Evolutionary conservation across 129 eudicot species (phyloP).

Genomic region (Flaveria trinervia): DNA sequence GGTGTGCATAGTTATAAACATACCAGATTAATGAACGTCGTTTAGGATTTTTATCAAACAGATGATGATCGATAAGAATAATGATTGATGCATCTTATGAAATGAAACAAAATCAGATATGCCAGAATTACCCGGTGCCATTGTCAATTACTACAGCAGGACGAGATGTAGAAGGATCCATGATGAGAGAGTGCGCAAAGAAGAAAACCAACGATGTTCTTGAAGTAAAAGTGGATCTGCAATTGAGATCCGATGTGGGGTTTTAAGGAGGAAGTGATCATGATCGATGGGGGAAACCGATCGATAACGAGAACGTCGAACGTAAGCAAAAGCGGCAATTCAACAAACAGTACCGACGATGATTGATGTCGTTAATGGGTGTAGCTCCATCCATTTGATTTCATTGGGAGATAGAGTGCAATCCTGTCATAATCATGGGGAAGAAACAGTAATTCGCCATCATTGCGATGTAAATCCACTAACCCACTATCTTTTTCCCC

Average conservation of each 20-base stretch:
- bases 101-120: no score
- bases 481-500: slow-evolving; percentile 26
- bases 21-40: not conserved
- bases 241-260: slow-evolving; percentile 60
- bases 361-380: slow-evolving; percentile 21
- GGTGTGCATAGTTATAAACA: slow-evolving; percentile 5
- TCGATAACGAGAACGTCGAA: slow-evolving; percentile 26
- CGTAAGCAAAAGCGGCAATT: slow-evolving; percentile 42
- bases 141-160: slow-evolving; percentile 97
- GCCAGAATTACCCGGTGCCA: slow-evolving; percentile 80
- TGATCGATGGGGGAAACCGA: slow-evolving; percentile 46
- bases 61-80: not conserved
- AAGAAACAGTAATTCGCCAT: slow-evolving; percentile 22
- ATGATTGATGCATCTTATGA: not conserved
- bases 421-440: no score
- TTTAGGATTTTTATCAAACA: slow-evolving; percentile 14
- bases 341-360: slow-evolving; percentile 23
- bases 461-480: slow-evolving; percentile 25
- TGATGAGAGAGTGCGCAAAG: slow-evolving; percentile 29
- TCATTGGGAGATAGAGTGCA: not conserved
- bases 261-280: slow-evolving; percentile 56
- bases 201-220: slow-evolving; percentile 1
- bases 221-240: slow-evolving; percentile 51
- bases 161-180: slow-evolving; percentile 87
- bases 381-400: slow-evolving; percentile 53